Conservation (phyloP, 805 yeast genomes). For the Zygoascus tannicola region DNA sequence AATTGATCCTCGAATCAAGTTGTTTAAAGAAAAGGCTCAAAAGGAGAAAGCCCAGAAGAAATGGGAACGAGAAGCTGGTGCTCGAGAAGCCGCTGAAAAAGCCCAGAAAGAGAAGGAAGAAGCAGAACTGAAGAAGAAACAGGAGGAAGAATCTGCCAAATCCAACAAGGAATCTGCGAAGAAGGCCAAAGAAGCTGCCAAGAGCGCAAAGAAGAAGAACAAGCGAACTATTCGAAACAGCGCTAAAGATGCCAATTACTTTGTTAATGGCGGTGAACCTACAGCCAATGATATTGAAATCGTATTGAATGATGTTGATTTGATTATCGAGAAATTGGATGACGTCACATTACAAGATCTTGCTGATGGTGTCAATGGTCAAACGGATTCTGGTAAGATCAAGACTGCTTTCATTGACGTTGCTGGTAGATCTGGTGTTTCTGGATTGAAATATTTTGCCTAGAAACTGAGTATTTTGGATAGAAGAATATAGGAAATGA, state of each 20-base stretch:
- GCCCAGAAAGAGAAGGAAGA: slow-evolving; percentile 81
- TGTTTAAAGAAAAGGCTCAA: slow-evolving; percentile 89
- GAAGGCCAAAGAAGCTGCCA: slow-evolving; percentile 93
- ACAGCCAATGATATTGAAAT: slow-evolving; percentile 46
- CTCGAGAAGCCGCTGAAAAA: slow-evolving; percentile 91
- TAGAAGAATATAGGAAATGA: no score
- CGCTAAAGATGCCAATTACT: slow-evolving; percentile 76
- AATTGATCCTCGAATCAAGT: slow-evolving; percentile 91
- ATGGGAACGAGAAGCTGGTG: slow-evolving; percentile 98
- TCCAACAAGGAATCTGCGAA: slow-evolving; percentile 68
- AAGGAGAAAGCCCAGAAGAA: slow-evolving; percentile 88
- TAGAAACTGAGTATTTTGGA: no score
- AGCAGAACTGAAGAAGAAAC: slow-evolving; percentile 70
- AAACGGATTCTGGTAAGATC: slow-evolving; percentile 42
- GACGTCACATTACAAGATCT: slow-evolving; percentile 70
- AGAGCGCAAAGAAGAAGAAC: slow-evolving; percentile 87
- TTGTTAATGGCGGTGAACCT: slow-evolving; percentile 63
- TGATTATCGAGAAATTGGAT: slow-evolving; percentile 68
- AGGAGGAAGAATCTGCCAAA: slow-evolving; percentile 61
- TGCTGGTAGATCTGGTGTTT: slow-evolving; percentile 30
- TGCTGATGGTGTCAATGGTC: slow-evolving; percentile 55
- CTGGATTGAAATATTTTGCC: slow-evolving; percentile 23
- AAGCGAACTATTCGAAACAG: slow-evolving; percentile 77
- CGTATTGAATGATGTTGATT: slow-evolving; percentile 57
- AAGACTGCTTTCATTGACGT: slow-evolving; percentile 51